Conservation (phyloP, 2,329 filamentous ascomycete species). For the Tolypocladium sp. region DNA sequence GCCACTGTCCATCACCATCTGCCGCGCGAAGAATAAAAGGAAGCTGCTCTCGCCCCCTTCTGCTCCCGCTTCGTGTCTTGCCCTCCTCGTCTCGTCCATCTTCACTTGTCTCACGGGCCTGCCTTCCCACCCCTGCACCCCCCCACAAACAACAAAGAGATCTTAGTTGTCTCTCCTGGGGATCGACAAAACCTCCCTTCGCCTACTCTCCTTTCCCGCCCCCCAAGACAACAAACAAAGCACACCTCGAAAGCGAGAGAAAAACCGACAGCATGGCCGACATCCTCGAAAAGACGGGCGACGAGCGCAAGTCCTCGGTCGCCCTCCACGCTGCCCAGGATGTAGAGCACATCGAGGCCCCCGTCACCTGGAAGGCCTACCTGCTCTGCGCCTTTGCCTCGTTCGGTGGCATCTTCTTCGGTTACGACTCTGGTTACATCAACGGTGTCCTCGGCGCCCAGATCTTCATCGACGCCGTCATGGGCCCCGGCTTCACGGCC, state of each 20-base stretch:
- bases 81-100: not conserved
- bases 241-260: not conserved
- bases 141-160: not conserved
- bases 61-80: constrained; percentile 1
- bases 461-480: constrained; percentile 43
- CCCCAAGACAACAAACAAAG: not conserved
- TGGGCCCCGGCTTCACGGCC: constrained; percentile 23
- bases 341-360: constrained; percentile 54
- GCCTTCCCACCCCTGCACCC: not conserved
- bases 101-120: not conserved
- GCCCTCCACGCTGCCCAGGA: constrained; percentile 36
- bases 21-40: not conserved
- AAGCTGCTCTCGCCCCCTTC: not conserved
- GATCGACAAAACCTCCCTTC: not conserved
- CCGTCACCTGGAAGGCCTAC: constrained; percentile 61
- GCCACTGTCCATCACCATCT: not conserved
- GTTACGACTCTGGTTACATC: constrained; percentile 72
- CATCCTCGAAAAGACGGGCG: constrained; percentile 9
- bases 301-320: constrained; percentile 15
- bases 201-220: not conserved
- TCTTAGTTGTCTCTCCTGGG: not conserved
- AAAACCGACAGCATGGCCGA: constrained; percentile 13
- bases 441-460: constrained; percentile 49
- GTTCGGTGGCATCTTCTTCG: constrained; percentile 68
- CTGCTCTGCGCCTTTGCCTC: constrained; percentile 61